phyloP scores from a whole-genome alignment of 2,329 filamentous ascomycete species.

The Beauveria varroae region DNA sequence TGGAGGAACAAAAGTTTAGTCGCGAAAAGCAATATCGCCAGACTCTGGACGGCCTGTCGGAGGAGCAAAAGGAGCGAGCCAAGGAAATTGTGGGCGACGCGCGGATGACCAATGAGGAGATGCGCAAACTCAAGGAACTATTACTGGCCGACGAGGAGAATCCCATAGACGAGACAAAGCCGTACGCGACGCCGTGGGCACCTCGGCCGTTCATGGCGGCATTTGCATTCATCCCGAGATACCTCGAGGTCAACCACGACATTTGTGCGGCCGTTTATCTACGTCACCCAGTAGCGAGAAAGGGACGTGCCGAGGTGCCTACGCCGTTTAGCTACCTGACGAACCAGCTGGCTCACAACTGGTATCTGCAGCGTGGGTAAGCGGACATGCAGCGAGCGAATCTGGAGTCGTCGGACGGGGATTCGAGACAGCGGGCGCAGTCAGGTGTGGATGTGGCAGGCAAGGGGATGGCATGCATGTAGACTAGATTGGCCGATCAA shows the following conservation, averaged over 20 bases:
- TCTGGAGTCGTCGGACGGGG: not conserved
- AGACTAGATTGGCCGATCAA: slow-evolving; percentile 1
- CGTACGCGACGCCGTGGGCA: slow-evolving; percentile 86
- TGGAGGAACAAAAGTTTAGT: slow-evolving; percentile 15
- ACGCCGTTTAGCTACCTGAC: slow-evolving; percentile 67
- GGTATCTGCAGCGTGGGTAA: slow-evolving; percentile 81
- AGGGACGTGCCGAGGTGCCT: slow-evolving; percentile 73
- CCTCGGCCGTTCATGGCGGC: slow-evolving; percentile 81
- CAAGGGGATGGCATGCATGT: slow-evolving; percentile 5
- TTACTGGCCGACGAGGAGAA: slow-evolving; percentile 64
- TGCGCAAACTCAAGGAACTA: slow-evolving; percentile 44
- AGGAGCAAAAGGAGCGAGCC: slow-evolving; percentile 26
- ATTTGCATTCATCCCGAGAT: slow-evolving; percentile 91
- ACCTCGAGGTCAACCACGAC: slow-evolving; percentile 96
- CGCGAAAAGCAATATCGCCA: slow-evolving; percentile 26
- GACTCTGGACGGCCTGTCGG: slow-evolving; percentile 26
- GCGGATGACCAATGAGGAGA: slow-evolving; percentile 39
- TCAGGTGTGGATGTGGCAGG: not conserved
- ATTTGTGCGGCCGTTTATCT: slow-evolving; percentile 94
- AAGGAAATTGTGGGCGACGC: slow-evolving; percentile 26
- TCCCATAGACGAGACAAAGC: slow-evolving; percentile 66
- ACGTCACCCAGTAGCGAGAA: slow-evolving; percentile 83
- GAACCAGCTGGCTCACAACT: slow-evolving; percentile 82
- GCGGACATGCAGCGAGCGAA: slow-evolving; percentile 10
- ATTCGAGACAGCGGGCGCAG: not conserved